A percentile compares a stretch with the other conserved stretches of the same genome.
These are phyloP conservation scores for Ascochyta clinopodiicola DNA, from an alignment of 2,329 filamentous ascomycete genomes.

Conservation along the genomic window DNA sequence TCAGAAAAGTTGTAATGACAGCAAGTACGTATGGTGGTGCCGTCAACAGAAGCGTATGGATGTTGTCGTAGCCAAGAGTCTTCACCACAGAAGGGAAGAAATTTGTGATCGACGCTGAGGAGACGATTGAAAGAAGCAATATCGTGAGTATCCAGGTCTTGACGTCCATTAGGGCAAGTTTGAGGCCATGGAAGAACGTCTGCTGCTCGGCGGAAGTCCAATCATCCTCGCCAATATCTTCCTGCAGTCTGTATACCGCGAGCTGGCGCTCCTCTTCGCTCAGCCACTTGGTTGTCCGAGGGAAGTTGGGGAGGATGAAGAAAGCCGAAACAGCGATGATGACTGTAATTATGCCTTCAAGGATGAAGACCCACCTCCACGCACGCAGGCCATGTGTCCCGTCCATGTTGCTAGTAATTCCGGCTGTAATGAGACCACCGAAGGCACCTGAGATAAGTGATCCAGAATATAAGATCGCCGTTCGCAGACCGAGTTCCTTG, in stretches of 20 bases:
- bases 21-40: slow-evolving; percentile 57
- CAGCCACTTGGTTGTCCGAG: slow-evolving; percentile 55
- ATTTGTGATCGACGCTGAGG: slow-evolving; percentile 49
- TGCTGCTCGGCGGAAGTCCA: slow-evolving; percentile 47
- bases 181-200: slow-evolving; percentile 49
- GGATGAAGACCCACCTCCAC: slow-evolving; percentile 73
- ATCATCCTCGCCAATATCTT: slow-evolving; percentile 51
- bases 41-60: slow-evolving; percentile 58
- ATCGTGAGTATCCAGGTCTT: slow-evolving; percentile 52
- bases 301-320: slow-evolving; percentile 72
- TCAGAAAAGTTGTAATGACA: slow-evolving; percentile 67
- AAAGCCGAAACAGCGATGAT: slow-evolving; percentile 63
- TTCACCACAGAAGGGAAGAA: slow-evolving; percentile 69
- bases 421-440: slow-evolving; percentile 63
- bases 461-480: slow-evolving; percentile 70
- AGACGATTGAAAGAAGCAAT: slow-evolving; percentile 50
- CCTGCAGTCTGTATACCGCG: slow-evolving; percentile 45
- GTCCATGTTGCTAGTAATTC: slow-evolving; percentile 71
- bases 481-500: slow-evolving; percentile 70
- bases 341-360: slow-evolving; percentile 72
- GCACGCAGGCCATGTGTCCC: slow-evolving; percentile 62
- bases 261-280: slow-evolving; percentile 49
- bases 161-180: slow-evolving; percentile 47
- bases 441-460: slow-evolving; percentile 75
- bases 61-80: slow-evolving; percentile 64